These are phyloP conservation scores for Balakata baccata DNA, from an alignment of 345 rosid species.

Conservation along the genomic window DNA sequence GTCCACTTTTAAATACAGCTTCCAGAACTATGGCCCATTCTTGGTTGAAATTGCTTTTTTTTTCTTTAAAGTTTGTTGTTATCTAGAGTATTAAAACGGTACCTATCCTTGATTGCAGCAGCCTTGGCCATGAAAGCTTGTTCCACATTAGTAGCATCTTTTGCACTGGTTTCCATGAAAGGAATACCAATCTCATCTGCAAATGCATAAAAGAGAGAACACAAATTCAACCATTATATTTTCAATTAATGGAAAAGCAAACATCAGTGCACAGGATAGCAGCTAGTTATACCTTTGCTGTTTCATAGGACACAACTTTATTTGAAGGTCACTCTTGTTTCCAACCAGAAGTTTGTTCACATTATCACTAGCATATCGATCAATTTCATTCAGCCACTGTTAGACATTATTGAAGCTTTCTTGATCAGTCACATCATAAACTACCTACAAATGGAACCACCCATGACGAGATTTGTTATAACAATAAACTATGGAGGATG, in stretches of 20 bases:
- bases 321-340: constrained; percentile 73
- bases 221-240: neutral
- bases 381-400: constrained; percentile 75
- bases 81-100: neutral
- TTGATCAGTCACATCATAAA: constrained; percentile 72
- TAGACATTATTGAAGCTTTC: constrained; percentile 79
- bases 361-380: constrained; percentile 71
- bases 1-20: neutral
- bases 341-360: constrained; percentile 81
- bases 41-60: neutral
- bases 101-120: constrained; percentile 68
- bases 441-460: constrained; percentile 42
- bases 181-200: constrained; percentile 76
- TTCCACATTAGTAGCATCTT: constrained; percentile 64
- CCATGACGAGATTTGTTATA: neutral
- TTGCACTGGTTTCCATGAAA: constrained; percentile 78
- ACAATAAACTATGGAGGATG: neutral
- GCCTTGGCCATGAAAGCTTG: constrained; percentile 84
- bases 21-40: neutral
- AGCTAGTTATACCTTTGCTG: constrained; percentile 51
- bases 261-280: neutral
- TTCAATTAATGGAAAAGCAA: neutral
- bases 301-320: constrained; percentile 64
- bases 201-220: constrained; percentile 41
- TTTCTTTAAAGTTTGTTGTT: neutral